phyloP scores from a whole-genome alignment of 192 early-diverging fungal genomes.

The Linnemannia schmuckeri region DNA sequence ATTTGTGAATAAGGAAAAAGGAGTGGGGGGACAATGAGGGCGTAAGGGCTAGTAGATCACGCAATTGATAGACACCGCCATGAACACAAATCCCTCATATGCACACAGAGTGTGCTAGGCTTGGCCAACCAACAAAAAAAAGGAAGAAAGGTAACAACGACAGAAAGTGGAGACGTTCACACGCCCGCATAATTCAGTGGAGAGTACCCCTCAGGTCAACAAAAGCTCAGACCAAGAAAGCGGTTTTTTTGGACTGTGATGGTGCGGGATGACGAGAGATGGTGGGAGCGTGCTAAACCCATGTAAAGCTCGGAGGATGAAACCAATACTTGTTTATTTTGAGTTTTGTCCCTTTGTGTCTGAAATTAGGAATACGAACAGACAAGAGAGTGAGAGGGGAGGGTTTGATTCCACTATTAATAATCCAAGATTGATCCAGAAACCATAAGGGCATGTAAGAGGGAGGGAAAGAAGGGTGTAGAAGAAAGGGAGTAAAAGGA shows the following conservation, averaged over 20 bases:
- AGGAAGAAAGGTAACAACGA: too few relatives aligned
- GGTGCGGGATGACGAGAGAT: slow-evolving; percentile 1
- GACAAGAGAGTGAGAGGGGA: background rate
- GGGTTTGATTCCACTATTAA: background rate
- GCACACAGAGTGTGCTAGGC: background rate
- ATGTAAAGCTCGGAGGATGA: background rate
- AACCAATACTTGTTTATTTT: background rate
- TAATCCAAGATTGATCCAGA: background rate
- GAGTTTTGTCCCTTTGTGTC: background rate
- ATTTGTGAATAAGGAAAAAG: background rate
- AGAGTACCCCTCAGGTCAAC: too few relatives aligned
- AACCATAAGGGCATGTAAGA: background rate
- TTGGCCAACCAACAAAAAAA: background rate
- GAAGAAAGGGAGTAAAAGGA: background rate
- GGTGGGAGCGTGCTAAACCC: background rate
- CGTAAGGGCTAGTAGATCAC: too few relatives aligned
- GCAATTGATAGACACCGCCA: too few relatives aligned
- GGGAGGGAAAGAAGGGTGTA: background rate
- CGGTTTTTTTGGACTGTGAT: background rate
- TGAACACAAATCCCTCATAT: too few relatives aligned
- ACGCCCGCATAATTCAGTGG: background rate
- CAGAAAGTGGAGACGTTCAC: background rate
- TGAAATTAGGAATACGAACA: background rate
- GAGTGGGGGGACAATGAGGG: background rate
- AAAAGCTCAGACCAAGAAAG: background rate